These are phyloP conservation scores for Phyllosticta citribraziliensis DNA, from an alignment of 2,329 filamentous ascomycete genomes.

Conservation along the genomic window DNA sequence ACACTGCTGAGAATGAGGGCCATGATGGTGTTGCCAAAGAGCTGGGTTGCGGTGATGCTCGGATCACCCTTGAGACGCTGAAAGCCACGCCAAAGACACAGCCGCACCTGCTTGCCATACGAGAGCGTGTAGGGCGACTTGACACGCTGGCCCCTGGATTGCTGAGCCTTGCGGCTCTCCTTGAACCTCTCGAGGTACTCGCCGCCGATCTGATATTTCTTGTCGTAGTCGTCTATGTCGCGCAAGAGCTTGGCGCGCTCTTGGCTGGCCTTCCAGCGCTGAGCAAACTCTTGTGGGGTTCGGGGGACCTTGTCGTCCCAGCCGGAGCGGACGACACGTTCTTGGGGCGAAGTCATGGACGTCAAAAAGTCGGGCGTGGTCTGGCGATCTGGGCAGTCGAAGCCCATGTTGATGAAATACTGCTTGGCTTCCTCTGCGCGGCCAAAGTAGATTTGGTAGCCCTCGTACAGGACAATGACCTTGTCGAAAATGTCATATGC, in stretches of 20 bases:
- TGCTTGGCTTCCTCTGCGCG: slow-evolving; percentile 47
- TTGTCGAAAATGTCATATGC: slow-evolving; percentile 62
- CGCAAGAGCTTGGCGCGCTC: slow-evolving; percentile 29
- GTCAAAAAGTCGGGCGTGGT: slow-evolving; percentile 66
- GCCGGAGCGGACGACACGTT: slow-evolving; percentile 29
- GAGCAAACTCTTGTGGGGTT: slow-evolving; percentile 32
- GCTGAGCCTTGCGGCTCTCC: slow-evolving; percentile 28
- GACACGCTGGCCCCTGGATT: slow-evolving; percentile 38
- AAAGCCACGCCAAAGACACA: slow-evolving; percentile 71
- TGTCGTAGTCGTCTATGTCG: slow-evolving; percentile 31
- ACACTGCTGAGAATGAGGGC: slow-evolving; percentile 66
- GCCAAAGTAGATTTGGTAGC: slow-evolving; percentile 62
- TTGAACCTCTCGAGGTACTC: slow-evolving; percentile 29
- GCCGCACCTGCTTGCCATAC: slow-evolving; percentile 57
- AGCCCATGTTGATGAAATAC: slow-evolving; percentile 61
- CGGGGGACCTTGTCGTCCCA: slow-evolving; percentile 30
- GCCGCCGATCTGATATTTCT: slow-evolving; percentile 26
- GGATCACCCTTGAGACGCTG: slow-evolving; percentile 62
- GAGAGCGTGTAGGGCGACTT: slow-evolving; percentile 72
- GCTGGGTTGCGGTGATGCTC: slow-evolving; percentile 53
- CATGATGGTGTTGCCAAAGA: slow-evolving; percentile 60
- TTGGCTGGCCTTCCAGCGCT: slow-evolving; percentile 40
- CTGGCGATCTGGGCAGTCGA: slow-evolving; percentile 55
- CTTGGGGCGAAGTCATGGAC: slow-evolving; percentile 46
- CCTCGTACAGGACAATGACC: slow-evolving; percentile 53